Percentiles rank a stretch among this genome's conserved stretches.
phyloP scores from a whole-genome alignment of 2,329 filamentous ascomycete genomes.

The Xylariaceae sp. region DNA sequence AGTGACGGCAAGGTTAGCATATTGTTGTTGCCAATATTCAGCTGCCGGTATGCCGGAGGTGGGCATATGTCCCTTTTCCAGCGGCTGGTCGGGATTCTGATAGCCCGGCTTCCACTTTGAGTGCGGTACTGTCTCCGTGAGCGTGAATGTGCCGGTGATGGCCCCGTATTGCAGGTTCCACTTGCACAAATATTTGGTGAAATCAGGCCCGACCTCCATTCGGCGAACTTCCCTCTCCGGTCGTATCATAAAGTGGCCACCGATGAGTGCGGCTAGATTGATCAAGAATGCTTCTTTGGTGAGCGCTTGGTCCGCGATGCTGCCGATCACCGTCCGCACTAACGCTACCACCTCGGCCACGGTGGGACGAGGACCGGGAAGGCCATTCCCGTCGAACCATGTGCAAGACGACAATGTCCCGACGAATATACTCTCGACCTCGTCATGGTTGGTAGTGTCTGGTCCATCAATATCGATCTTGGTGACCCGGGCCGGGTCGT shows the following conservation, averaged over 20 bases:
- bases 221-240: conserved; percentile 39
- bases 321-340: conserved; percentile 48
- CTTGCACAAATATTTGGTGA: conserved; percentile 44
- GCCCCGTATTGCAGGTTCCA: conserved; percentile 54
- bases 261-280: conserved; percentile 53
- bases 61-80: conserved; percentile 23
- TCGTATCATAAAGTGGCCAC: conserved; percentile 46
- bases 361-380: conserved; percentile 37
- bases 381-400: conserved; percentile 47
- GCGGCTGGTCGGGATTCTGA: conserved; percentile 18
- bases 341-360: conserved; percentile 51
- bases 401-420: conserved; percentile 43
- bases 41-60: conserved; percentile 30
- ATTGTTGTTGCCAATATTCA: conserved; percentile 28
- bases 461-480: conserved; percentile 30
- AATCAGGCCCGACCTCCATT: conserved; percentile 37
- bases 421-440: conserved; percentile 51
- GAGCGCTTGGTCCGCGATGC: conserved; percentile 45
- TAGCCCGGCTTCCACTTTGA: conserved; percentile 36
- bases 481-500: conserved; percentile 21
- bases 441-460: conserved; percentile 51
- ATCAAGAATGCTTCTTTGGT: conserved; percentile 53
- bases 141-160: conserved; percentile 47
- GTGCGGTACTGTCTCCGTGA: conserved; percentile 44
- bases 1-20: conserved; percentile 21